phyloP scores from a whole-genome alignment of 768 basidiomycete genomes.

The Hygrocybe coccinea region DNA sequence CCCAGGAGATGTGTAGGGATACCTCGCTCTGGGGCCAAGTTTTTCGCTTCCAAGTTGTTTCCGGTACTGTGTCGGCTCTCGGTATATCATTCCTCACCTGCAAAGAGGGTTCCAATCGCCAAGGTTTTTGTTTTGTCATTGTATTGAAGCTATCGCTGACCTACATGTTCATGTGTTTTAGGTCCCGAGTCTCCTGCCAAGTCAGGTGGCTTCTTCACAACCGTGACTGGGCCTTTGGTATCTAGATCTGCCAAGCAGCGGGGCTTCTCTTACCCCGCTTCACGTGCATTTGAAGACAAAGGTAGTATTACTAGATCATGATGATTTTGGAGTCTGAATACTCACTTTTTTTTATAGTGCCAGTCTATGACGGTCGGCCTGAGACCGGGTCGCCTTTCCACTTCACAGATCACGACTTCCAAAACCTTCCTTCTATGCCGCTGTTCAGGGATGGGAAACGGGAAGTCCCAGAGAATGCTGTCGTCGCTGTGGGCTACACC shows the following conservation, averaged over 20 bases:
- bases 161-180: neutral
- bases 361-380: slow-evolving; percentile 7
- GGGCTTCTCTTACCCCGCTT: neutral
- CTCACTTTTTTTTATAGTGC: slow-evolving; percentile 4
- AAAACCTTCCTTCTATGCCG: neutral
- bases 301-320: neutral
- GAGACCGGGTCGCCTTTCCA: slow-evolving; percentile 1
- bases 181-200: neutral
- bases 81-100: slow-evolving; percentile 6
- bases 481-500: slow-evolving; percentile 4
- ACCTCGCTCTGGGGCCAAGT: slow-evolving; percentile 7
- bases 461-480: slow-evolving; percentile 4
- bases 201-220: neutral
- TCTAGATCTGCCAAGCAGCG: neutral
- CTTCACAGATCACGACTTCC: slow-evolving; percentile 8
- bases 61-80: slow-evolving; percentile 3
- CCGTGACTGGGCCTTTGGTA: neutral
- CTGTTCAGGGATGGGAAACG: neutral
- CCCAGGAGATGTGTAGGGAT: slow-evolving; percentile 5
- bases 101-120: neutral
- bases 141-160: neutral
- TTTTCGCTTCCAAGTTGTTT: slow-evolving; percentile 1
- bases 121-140: neutral
- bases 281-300: neutral
- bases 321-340: neutral